These are phyloP conservation scores for Cupressus sempervirens DNA, from an alignment of 75 land plant species.

Conservation along the genomic window DNA sequence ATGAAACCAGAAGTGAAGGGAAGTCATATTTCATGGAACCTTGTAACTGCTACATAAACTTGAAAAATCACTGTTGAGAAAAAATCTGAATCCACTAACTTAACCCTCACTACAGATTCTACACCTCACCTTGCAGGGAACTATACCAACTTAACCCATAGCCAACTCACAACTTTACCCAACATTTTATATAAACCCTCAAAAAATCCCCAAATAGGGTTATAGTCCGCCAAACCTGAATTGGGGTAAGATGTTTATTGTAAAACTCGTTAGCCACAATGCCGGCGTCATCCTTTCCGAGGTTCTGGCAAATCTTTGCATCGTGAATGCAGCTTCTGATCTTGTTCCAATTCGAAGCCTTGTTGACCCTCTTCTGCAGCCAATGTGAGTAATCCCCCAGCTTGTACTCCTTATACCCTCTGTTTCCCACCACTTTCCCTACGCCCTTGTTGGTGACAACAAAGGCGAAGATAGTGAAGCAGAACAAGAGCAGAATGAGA, in stretches of 20 bases:
- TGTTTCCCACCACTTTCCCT: slow-evolving; percentile 35
- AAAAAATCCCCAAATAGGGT: background rate
- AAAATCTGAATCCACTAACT: too few relatives aligned
- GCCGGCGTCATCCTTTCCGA: background rate
- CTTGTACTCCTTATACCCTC: slow-evolving; percentile 38
- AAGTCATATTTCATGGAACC: background rate
- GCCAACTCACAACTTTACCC: background rate
- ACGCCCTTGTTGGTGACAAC: slow-evolving; percentile 74
- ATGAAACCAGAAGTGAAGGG: too few relatives aligned
- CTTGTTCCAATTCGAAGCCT: slow-evolving; percentile 25
- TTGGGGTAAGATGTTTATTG: slow-evolving; percentile 18
- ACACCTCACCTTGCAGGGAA: background rate
- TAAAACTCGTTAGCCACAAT: slow-evolving; percentile 18
- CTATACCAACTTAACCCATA: background rate
- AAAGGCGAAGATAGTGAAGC: slow-evolving; percentile 69
- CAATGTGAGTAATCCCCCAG: slow-evolving; percentile 33
- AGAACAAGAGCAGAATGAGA: slow-evolving; percentile 31
- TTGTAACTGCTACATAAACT: too few relatives aligned
- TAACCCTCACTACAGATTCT: background rate
- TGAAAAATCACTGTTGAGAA: too few relatives aligned
- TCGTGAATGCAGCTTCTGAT: slow-evolving; percentile 34
- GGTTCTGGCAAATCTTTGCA: slow-evolving; percentile 18
- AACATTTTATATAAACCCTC: background rate
- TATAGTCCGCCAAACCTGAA: background rate
- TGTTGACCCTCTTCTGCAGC: slow-evolving; percentile 28